Evolutionary conservation across 1,284 basidiomycete genomes (phyloP).

Genomic region (Melampsora abietis-canadensis): DNA sequence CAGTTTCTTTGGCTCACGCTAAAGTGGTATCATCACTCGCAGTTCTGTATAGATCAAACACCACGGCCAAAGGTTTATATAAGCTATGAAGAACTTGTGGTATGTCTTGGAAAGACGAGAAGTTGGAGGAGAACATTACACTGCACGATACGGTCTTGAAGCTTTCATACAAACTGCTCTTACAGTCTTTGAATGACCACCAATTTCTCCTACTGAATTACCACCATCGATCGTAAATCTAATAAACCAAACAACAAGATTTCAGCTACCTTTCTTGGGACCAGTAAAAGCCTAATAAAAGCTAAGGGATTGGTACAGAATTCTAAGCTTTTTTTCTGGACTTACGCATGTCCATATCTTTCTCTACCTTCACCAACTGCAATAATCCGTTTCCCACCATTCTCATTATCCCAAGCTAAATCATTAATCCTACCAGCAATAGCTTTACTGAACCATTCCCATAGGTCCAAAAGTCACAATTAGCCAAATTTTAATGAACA

Average conservation of each 20-base stretch:
- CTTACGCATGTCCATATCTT: conserved; percentile 59
- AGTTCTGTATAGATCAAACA: conserved; percentile 44
- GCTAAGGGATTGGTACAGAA: neutral
- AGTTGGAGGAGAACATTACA: conserved; percentile 48
- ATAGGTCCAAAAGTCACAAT: neutral
- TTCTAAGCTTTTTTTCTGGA: neutral
- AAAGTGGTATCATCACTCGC: conserved; percentile 74
- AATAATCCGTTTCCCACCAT: conserved; percentile 78
- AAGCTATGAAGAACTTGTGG: too few relatives aligned
- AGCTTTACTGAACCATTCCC: conserved; percentile 58
- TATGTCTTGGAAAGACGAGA: too few relatives aligned
- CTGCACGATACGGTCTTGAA: conserved; percentile 86
- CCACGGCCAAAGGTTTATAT: too few relatives aligned
- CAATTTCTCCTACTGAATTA: conserved; percentile 85
- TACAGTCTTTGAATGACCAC: conserved; percentile 87
- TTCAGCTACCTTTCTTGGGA: neutral
- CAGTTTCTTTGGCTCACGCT: conserved; percentile 58
- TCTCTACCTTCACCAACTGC: conserved; percentile 93
- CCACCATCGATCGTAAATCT: conserved; percentile 74
- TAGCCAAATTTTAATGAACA: conserved; percentile 19
- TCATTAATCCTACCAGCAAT: conserved; percentile 84
- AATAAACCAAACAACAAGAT: conserved; percentile 80
- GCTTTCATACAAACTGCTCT: conserved; percentile 87
- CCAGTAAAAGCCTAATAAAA: too few relatives aligned
- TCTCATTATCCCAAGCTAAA: conserved; percentile 90